A percentile compares a stretch with the other conserved stretches of the same genome.
Conservation (phyloP, 768 basidiomycete species). For the Boletales sp. region DNA sequence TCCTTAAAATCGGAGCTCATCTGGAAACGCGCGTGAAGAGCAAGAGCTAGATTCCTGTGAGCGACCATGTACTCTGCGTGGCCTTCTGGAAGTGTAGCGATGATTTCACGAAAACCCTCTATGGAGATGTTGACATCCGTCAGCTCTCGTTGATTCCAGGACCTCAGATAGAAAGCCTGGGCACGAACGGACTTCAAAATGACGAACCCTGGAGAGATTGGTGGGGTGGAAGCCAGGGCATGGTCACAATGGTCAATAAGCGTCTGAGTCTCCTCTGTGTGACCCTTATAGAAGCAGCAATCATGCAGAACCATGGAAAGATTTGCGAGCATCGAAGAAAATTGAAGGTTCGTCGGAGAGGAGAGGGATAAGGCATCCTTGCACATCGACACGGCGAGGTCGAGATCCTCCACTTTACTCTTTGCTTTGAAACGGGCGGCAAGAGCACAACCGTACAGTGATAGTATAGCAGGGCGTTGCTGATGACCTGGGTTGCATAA, state of each 20-base stretch:
- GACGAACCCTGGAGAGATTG: not conserved
- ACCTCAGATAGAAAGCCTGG: constrained; percentile 11
- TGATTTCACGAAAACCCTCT: constrained; percentile 9
- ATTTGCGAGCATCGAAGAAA: constrained; percentile 2
- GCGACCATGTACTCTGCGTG: constrained; percentile 5
- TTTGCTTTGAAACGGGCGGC: constrained; percentile 10
- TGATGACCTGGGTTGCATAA: constrained; percentile 8
- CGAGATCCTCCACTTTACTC: constrained; percentile 13
- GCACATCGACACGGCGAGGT: constrained; percentile 11
- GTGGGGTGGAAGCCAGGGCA: constrained; percentile 4
- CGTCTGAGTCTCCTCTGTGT: constrained; percentile 14
- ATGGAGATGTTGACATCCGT: constrained; percentile 8
- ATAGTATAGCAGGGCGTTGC: constrained; percentile 5
- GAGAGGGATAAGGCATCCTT: constrained; percentile 12
- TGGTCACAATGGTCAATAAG: constrained; percentile 21
- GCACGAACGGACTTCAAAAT: constrained; percentile 13
- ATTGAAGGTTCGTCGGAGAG: not conserved
- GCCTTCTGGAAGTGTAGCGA: constrained; percentile 6
- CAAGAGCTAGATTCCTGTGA: constrained; percentile 12
- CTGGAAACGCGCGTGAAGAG: constrained; percentile 18
- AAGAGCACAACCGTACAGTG: constrained; percentile 11
- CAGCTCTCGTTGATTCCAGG: constrained; percentile 6
- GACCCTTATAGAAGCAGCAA: constrained; percentile 6
- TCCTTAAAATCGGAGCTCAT: constrained; percentile 1
- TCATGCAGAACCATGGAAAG: constrained; percentile 5